Evolutionary conservation across 129 eudicot species (phyloP), one percentile per base, ranked within the genome.

Genomic region (Rutidosis leptorrhynchoides): DNA sequence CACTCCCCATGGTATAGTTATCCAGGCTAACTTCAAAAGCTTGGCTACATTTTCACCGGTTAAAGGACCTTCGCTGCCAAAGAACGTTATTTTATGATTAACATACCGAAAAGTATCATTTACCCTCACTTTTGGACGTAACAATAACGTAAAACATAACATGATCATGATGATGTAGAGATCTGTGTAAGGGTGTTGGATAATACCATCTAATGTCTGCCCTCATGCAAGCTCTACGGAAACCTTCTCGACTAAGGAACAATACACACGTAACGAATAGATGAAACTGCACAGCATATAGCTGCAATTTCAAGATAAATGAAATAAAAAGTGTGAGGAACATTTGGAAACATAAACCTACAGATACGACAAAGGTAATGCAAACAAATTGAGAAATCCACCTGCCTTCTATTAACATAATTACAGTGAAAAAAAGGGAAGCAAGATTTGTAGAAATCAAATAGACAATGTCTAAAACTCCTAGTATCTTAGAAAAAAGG

Each of bases 281-380:
- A 68, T 86, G 97, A 76, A 94, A 94, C 74, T 94, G 99, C 62
- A 94, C 99, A 62, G 99, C 97, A 79, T 94, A 89, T 75, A 94
- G 65, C 99, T 94, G 93, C 88, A 85, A 58, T 58, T 62, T 58
- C 9, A 33, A 55, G 53, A 76, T 62, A 74, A 30, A 26, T 7
- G 9, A 9, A 22, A 3, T 9, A 62, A 51, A 55, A 29, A 15
- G 65, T 5, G 72, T 72, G 27, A 80, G 68, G 35, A 57, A 29
- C 24, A 22, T 68, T 52, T 27, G 16, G 55, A 49, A 70, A 66
- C 67, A 24, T 1, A 54, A 42, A 29, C 14, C 58, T 59, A 45
- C 4, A 60, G 62, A 25, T 43, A 23, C 58, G n/a, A 21, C 46
- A 58, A 64, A 52, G 48, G 63, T 45, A 55, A 17, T 14, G 37